Evolutionary conservation across 768 basidiomycete species (phyloP), one percentile per base, ranked within the genome.

Genomic region (Cubamyces sp.): DNA sequence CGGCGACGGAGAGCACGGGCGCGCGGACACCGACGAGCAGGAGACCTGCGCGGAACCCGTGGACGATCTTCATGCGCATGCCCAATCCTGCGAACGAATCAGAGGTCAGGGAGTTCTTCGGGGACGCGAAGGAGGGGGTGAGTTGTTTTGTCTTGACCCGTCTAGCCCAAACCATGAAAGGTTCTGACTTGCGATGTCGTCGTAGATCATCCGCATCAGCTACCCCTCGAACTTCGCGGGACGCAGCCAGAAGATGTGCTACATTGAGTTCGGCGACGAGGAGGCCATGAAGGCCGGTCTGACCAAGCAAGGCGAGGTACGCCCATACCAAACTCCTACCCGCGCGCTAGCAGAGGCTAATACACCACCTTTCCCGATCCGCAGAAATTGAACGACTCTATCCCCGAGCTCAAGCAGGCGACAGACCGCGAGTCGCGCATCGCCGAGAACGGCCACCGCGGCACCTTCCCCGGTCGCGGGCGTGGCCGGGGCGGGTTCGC

Each of bases 251-350:
- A 85, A 81, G 66, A 79, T 94, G 59, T 91, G 87, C 1, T 97
- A 94, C 70, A 85, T 97, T 54, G 95, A 96, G 70, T 97, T 96
- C 74, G 89, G 86, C 4, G 91, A 92, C 68, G 93, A 96, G 69
- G 91, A 90, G 48, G 80, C 87, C 11, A 92, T 95, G 91, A 91
- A 85, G 67, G 82, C 79, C 19, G 94, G 89, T 0, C 76, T 96
- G 21, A 87, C 84, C 60, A 90, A 87, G 68, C 88, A 91, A 65
- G 83, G 81, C 25, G 86, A 87, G 74, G 93, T 94, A 64, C 60
- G 82, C n/a, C 15, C 15, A 7, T 30, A 9, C 23, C 15, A n/a
- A n/a, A n/a, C 15, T 49, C 26, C 48, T 25, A 15, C 8, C 21
- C 25, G 9, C 15, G 30, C 34, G 12, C 30, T 11, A 4, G 18